Evolutionary conservation across 1,284 basidiomycete genomes (phyloP), one percentile per base, ranked within the genome.

Genomic region (Leccinum ponderosum): DNA sequence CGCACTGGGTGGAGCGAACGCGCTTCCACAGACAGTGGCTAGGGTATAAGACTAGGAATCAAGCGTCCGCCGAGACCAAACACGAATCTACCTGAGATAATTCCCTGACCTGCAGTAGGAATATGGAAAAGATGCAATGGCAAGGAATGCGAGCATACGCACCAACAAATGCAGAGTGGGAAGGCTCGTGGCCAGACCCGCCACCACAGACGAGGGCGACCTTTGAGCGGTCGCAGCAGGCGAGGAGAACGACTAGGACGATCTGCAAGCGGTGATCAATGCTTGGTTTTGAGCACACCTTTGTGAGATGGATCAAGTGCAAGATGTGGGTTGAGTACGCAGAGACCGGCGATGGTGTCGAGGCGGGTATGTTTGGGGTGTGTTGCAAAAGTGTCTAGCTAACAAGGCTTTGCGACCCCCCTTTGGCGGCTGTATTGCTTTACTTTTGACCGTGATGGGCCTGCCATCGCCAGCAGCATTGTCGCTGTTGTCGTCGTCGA

Each of bases 141-240:
- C 20, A 20, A 20, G 0, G 44, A 22, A 17, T 6, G 61, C 2
- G 22, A 8, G 51, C 31, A 20, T n/a, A 62, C 60, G 6, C 59
- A 89, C 90, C 90, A 31, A 93, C 90, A 67, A 91, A 94, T 1
- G 87, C 91, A 15, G 91, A 85, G 75, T 95, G 91, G 17, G 93
- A 85, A 25, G 95, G 95, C 71, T 97, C 95, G 73, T 97, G 95
- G 1, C 95, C 95, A 35, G 90, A 89, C 42, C 95, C 95, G 25
- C 95, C 95, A 25, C 95, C 95, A 65, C 91, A 95, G 68, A 97
- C 83, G 22, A 97, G 77, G 2, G 91, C 85, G 51, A 97, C 95
- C 69, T 88, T 87, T 37, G 83, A 82, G 56, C 77, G 80, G 71
- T 89, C 84, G 3, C 3, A 3, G 22, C 22, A 25, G 82, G 14